Evolutionary conservation across 768 basidiomycete genomes (phyloP), one percentile per base, ranked within the genome.

Genomic region (Leccinum longicurvipes): DNA sequence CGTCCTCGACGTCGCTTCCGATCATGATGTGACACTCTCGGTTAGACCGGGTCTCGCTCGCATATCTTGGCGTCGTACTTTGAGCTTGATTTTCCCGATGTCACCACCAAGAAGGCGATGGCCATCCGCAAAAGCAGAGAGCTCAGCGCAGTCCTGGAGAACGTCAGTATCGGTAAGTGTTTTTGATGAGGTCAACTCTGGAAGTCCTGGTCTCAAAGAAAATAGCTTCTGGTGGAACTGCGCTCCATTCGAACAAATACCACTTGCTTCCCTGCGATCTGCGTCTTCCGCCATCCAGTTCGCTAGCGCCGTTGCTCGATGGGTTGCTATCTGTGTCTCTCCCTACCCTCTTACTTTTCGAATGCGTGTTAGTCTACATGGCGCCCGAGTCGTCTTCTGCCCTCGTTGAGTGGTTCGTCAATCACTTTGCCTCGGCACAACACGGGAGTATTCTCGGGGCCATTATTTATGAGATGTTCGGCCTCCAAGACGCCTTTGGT

Each of bases 341-440:
- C 65, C 93, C 95, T 4, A 95, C 93, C 1, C 80, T 98, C 2
- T 76, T 98, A 23, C 73, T 98, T 9, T 93, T 92, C 58, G 96
- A 98, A 77, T 98, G 96, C 62, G 90, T 98, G 17, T 80, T 97
- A 53, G 93, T 85, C 14, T 98, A 99, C 72, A 89, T 98, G 53
- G 29, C 50, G 80, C 84, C 90, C 0, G 65, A 72, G 3, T 74
- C 77, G 3, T 86, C 86, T 1, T 75, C 79, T 27, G 74, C 73
- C 1, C 66, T 97, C 12, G 73, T 97, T 2, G 69, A 74, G 34
- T 95, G 91, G 89, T 93, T 95, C 65, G 76, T 80, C 2, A 74
- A 81, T 53, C 78, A 77, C 54, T 85, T 82, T 64, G n/a, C 54
- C 10, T 60, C 59, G 14, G 24, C 46, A 56, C 19, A 28, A n/a